Conservation (phyloP, 148 eudicot species). For the Nepenthes mirabilis region DNA sequence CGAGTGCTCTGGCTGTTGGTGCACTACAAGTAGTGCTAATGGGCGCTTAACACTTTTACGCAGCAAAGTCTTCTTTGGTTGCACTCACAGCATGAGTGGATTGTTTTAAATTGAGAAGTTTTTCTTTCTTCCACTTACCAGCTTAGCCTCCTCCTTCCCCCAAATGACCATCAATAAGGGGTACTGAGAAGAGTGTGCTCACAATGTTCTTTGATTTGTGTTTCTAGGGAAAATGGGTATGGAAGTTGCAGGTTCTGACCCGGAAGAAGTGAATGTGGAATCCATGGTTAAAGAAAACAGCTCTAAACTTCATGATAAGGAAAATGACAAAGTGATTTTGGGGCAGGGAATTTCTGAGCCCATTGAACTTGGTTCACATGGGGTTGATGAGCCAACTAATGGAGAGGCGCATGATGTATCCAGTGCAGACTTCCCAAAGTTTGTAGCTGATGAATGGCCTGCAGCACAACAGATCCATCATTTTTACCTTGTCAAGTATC, state of each 20-base stretch:
- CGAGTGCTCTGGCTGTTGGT: no score
- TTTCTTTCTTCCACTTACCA: not conserved
- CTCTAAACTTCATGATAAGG: constrained; percentile 16
- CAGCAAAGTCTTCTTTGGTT: no score
- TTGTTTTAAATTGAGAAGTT: no score
- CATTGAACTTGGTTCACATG: constrained; percentile 61
- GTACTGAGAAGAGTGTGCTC: not conserved
- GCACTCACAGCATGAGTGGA: no score
- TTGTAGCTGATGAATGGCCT: constrained; percentile 87
- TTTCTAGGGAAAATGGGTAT: constrained; percentile 20
- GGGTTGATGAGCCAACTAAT: constrained; percentile 26
- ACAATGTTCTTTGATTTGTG: not conserved
- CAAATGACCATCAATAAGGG: not conserved
- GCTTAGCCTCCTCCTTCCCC: not conserved
- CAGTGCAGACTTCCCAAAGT: constrained; percentile 39
- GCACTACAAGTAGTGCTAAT: no score
- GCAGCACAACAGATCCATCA: constrained; percentile 38
- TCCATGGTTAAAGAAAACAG: constrained; percentile 12
- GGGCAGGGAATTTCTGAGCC: constrained; percentile 18
- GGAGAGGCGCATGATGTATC: constrained; percentile 28
- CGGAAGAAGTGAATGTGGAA: constrained; percentile 28
- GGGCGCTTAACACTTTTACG: no score
- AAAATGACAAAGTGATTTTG: constrained; percentile 25
- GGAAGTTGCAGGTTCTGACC: constrained; percentile 51
- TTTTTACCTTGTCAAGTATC: constrained; percentile 50